A percentile compares a stretch with the other conserved stretches of the same genome.
Evolutionary conservation across 495 filamentous ascomycete genomes (phyloP).

Genomic region (Xylaria telfairii): DNA sequence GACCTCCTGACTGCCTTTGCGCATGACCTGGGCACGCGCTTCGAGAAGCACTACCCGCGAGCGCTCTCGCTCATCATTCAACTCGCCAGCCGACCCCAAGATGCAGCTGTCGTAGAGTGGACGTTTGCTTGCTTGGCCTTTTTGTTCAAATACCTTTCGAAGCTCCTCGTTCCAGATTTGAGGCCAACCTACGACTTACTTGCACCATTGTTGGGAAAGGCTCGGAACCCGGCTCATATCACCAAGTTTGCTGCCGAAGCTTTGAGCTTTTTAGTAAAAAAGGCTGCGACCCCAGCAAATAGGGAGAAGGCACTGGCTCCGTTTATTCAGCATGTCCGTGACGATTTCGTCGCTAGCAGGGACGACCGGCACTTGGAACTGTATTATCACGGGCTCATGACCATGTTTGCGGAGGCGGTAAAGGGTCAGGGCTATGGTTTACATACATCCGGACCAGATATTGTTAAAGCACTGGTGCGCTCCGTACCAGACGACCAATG

Average conservation of each 20-base stretch:
- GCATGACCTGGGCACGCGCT: constrained; percentile 84
- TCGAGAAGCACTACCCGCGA: constrained; percentile 83
- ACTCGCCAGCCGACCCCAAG: constrained; percentile 54
- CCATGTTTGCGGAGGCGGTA: constrained; percentile 84
- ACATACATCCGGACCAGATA: constrained; percentile 79
- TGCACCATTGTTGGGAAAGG: constrained; percentile 83
- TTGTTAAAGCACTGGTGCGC: constrained; percentile 67
- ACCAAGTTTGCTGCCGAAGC: constrained; percentile 92
- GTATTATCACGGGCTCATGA: constrained; percentile 88
- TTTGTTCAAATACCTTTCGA: constrained; percentile 94
- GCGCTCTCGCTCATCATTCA: constrained; percentile 70
- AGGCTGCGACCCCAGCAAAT: constrained; percentile 75
- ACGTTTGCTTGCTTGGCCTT: constrained; percentile 93
- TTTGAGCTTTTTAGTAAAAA: constrained; percentile 90
- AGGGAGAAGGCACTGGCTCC: constrained; percentile 73
- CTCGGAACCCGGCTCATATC: constrained; percentile 80
- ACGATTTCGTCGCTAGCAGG: constrained; percentile 64
- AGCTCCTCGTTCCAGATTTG: constrained; percentile 82
- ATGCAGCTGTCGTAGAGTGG: constrained; percentile 90
- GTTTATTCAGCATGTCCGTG: constrained; percentile 70
- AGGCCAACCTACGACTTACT: constrained; percentile 82
- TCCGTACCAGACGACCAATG: constrained; percentile 58
- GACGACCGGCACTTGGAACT: constrained; percentile 58
- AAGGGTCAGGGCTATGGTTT: constrained; percentile 80
- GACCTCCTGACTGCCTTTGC: constrained; percentile 87